Conservation (phyloP, 257 asterid genomes). For the Solanum habrochaites region DNA sequence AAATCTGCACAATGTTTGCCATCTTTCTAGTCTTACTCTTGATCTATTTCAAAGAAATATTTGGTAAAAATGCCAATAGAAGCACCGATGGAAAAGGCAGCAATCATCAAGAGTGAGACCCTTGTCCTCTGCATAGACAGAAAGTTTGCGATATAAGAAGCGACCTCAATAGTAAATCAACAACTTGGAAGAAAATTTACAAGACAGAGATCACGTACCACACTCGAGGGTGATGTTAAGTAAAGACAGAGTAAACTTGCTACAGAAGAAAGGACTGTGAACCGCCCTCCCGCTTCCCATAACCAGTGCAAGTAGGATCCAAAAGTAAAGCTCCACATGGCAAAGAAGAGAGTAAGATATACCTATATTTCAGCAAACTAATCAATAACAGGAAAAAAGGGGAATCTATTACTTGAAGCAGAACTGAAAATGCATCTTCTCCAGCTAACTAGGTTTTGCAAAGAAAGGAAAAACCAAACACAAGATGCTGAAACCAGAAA, state of each 20-base stretch:
- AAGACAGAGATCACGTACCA: background rate
- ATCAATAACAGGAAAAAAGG: background rate
- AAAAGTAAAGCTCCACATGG: background rate
- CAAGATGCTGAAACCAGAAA: background rate
- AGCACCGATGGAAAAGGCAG: background rate
- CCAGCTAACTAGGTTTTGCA: background rate
- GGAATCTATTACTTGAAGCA: background rate
- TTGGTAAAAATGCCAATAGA: background rate
- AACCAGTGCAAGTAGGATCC: background rate
- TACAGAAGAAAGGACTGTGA: background rate
- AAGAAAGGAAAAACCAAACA: background rate
- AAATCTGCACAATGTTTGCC: too few relatives aligned
- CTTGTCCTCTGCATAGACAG: background rate
- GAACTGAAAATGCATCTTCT: background rate
- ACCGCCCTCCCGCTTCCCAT: background rate
- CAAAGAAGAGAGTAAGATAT: background rate
- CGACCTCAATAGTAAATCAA: background rate
- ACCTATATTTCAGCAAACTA: background rate
- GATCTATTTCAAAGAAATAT: background rate
- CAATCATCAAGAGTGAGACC: background rate
- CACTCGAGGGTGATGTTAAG: background rate
- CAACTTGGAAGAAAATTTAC: background rate
- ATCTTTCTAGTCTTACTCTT: background rate
- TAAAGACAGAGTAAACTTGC: background rate
- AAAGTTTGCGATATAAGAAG: background rate